Conservation (phyloP, 306 rosid genomes). For the Lablab purpureus region DNA sequence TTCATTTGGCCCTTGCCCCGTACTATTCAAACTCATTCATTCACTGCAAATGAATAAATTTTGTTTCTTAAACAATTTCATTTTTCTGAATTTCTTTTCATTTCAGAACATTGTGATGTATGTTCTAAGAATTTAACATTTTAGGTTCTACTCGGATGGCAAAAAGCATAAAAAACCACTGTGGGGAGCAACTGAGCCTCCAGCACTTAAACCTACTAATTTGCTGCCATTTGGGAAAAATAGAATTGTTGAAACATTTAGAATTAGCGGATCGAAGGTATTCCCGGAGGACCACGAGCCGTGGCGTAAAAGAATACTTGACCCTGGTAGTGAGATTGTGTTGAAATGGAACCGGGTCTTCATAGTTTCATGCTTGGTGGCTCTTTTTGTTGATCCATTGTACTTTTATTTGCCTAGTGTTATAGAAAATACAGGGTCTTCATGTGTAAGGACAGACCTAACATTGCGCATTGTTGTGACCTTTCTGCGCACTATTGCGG, state of each 20-base stretch:
- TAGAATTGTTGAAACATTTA: constrained; percentile 60
- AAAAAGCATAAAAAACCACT: constrained; percentile 57
- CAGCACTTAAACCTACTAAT: constrained; percentile 53
- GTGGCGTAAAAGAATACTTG: constrained; percentile 83
- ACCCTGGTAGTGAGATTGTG: constrained; percentile 89
- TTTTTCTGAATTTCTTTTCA: not conserved
- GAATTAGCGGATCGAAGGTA: constrained; percentile 67
- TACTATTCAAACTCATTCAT: constrained; percentile 13
- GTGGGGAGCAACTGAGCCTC: constrained; percentile 64
- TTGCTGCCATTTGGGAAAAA: constrained; percentile 57
- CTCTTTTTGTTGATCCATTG: constrained; percentile 81
- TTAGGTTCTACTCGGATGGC: constrained; percentile 76
- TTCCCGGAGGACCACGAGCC: constrained; percentile 82
- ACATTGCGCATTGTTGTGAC: constrained; percentile 80
- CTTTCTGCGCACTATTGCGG: constrained; percentile 86
- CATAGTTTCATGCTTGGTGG: constrained; percentile 85
- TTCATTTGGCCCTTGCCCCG: not conserved
- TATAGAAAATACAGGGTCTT: constrained; percentile 45
- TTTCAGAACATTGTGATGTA: constrained; percentile 6
- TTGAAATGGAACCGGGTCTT: constrained; percentile 93
- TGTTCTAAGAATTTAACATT: constrained; percentile 35
- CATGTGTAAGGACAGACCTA: constrained; percentile 78
- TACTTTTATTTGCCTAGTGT: constrained; percentile 86
- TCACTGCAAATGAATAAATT: constrained; percentile 32
- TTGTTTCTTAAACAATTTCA: constrained; percentile 42